Percentiles rank a stretch among this genome's conserved stretches.
Evolutionary conservation across 345 rosid species (phyloP).

Genomic region (Moringa oleifera): DNA sequence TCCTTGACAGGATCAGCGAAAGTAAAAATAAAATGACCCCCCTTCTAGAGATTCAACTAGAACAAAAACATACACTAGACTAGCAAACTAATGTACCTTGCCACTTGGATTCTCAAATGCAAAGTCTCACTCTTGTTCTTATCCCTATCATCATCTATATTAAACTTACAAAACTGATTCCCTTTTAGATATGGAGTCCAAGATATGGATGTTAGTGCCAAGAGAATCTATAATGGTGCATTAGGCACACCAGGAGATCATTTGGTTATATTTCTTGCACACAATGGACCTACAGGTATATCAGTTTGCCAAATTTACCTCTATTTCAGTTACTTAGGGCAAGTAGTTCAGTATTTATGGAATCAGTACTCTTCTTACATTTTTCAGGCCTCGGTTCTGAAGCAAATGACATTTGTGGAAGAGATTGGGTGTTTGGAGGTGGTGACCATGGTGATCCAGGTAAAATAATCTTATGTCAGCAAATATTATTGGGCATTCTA

Average conservation of each 20-base stretch:
- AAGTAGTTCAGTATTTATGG: conserved; percentile 1
- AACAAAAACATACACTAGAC: neutral
- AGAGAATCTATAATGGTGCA: conserved; percentile 52
- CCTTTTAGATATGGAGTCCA: conserved; percentile 64
- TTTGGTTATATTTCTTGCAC: conserved; percentile 68
- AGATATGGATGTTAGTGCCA: conserved; percentile 64
- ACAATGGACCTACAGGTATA: conserved; percentile 80
- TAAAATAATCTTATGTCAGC: conserved; percentile 13
- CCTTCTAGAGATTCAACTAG: no score
- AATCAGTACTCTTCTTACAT: conserved; percentile 1
- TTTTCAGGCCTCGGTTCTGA: conserved; percentile 76
- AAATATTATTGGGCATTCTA: no score
- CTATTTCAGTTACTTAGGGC: conserved; percentile 4
- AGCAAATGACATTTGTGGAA: conserved; percentile 72
- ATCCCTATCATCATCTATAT: neutral
- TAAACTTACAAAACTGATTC: conserved; percentile 9
- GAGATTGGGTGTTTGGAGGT: conserved; percentile 64
- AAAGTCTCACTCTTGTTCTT: conserved; percentile 5
- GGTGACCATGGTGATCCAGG: conserved; percentile 97
- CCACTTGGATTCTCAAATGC: conserved; percentile 1
- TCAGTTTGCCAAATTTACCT: conserved; percentile 14
- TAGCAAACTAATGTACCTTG: neutral
- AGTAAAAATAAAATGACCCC: no score
- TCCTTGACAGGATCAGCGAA: neutral
- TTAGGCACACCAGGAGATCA: conserved; percentile 67